phyloP scores from a whole-genome alignment of 352 stramenopile species.

The Phytopythium litorale region DNA sequence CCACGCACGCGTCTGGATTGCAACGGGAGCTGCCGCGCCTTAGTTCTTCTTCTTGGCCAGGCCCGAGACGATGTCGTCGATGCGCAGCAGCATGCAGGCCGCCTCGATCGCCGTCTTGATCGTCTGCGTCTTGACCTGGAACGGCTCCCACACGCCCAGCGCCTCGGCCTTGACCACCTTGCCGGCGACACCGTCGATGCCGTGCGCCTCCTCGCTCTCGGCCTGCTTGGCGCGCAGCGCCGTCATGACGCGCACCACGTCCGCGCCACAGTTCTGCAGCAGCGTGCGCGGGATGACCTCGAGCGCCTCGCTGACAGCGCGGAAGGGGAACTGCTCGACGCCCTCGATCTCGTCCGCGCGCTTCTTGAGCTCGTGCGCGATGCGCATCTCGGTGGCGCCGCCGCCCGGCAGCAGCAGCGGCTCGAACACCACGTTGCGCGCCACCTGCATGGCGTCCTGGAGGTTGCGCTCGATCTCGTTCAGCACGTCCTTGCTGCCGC shows the following conservation, averaged over 20 bases:
- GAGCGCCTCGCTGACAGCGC: constrained; percentile 96
- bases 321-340: constrained; percentile 97
- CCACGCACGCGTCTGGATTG: constrained; percentile 2
- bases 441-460: constrained; percentile 99
- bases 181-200: constrained; percentile 82
- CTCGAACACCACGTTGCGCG: constrained; percentile 99
- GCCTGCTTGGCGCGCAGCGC: constrained; percentile 93
- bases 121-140: constrained; percentile 99
- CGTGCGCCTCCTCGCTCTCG: constrained; percentile 71
- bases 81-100: constrained; percentile 96
- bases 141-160: constrained; percentile 99
- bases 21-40: not conserved
- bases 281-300: constrained; percentile 99
- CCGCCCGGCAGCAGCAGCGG: constrained; percentile 93
- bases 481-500: constrained; percentile 98
- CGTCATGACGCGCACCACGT: constrained; percentile 98
- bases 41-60: constrained; percentile 95
- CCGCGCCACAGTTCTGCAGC: constrained; percentile 98
- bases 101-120: constrained; percentile 99
- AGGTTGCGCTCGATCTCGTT: constrained; percentile 99
- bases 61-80: constrained; percentile 99
- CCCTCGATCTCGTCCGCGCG: constrained; percentile 90
- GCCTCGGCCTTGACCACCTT: constrained; percentile 94
- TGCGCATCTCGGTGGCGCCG: constrained; percentile 98
- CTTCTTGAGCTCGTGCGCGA: constrained; percentile 94